phyloP scores from a whole-genome alignment of 2,329 filamentous ascomycete species.

The Fusarium newnesense region DNA sequence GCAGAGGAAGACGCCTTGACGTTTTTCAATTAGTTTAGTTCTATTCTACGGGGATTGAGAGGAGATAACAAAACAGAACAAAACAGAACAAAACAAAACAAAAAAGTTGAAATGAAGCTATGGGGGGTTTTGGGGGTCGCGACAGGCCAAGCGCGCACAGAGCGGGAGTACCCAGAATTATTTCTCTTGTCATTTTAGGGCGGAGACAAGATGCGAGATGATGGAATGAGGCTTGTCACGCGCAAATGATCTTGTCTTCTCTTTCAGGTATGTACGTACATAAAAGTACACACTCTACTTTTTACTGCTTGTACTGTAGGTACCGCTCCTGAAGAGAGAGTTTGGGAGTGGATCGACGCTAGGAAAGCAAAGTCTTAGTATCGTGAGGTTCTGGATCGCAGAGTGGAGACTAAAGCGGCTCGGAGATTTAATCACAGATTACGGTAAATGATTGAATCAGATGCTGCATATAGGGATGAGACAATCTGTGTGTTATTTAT shows the following conservation, averaged over 20 bases:
- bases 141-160: background rate
- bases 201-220: background rate
- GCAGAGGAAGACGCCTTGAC: background rate
- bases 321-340: background rate
- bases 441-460: background rate
- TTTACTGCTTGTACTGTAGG: background rate
- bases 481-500: background rate
- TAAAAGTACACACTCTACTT: background rate
- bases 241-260: conserved; percentile 6
- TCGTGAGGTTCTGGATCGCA: conserved; percentile 7
- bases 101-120: background rate
- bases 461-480: background rate
- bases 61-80: background rate
- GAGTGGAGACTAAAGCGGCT: conserved; percentile 23
- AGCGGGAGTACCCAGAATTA: background rate
- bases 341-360: conserved; percentile 28
- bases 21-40: background rate
- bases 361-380: background rate
- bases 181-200: background rate
- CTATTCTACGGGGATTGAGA: background rate
- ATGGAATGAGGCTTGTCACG: conserved; percentile 5
- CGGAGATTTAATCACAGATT: conserved; percentile 17
- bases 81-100: background rate
- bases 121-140: background rate
- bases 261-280: background rate